Evolutionary conservation across 1,284 basidiomycete species (phyloP).

Genomic region (Apiotrichum mycotoxinovorans): DNA sequence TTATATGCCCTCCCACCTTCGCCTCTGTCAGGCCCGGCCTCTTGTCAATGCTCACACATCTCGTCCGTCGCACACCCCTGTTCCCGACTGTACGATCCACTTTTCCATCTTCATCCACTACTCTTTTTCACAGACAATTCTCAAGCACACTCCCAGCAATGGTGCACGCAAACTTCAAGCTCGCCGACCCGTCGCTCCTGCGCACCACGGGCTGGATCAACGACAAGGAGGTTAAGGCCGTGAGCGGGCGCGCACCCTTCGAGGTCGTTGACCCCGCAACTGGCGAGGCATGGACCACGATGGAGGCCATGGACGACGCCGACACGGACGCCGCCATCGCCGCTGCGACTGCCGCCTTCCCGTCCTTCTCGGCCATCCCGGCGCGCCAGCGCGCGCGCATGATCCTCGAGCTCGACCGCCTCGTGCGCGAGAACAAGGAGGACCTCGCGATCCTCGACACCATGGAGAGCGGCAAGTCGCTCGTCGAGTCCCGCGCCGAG

Average conservation of each 20-base stretch:
- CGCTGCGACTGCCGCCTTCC: slow-evolving; percentile 20
- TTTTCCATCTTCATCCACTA: not conserved
- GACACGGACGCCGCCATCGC: slow-evolving; percentile 23
- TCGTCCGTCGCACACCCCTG: not conserved
- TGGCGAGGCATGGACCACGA: slow-evolving; percentile 16
- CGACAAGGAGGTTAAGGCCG: slow-evolving; percentile 8
- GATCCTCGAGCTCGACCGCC: slow-evolving; percentile 20
- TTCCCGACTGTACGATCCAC: not conserved
- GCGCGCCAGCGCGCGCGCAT: slow-evolving; percentile 23
- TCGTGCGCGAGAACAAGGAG: slow-evolving; percentile 23
- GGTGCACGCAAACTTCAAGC: slow-evolving; percentile 21
- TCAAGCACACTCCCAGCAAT: not conserved
- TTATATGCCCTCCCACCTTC: no score
- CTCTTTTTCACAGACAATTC: not conserved
- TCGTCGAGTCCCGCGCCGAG: slow-evolving; percentile 74
- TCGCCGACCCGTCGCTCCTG: slow-evolving; percentile 18
- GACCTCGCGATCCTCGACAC: slow-evolving; percentile 23
- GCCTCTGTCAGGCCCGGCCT: no score
- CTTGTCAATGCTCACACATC: not conserved
- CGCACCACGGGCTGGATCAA: slow-evolving; percentile 19
- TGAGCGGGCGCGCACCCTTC: slow-evolving; percentile 10
- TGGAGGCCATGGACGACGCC: slow-evolving; percentile 14
- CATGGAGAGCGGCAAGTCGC: slow-evolving; percentile 77
- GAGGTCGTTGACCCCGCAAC: slow-evolving; percentile 19
- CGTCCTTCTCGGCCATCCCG: slow-evolving; percentile 5